Percentiles rank a stretch among this genome's conserved stretches.
These are phyloP conservation scores for Erigeron canadensis DNA, from an alignment of 129 eudicot genomes.

Conservation along the genomic window DNA sequence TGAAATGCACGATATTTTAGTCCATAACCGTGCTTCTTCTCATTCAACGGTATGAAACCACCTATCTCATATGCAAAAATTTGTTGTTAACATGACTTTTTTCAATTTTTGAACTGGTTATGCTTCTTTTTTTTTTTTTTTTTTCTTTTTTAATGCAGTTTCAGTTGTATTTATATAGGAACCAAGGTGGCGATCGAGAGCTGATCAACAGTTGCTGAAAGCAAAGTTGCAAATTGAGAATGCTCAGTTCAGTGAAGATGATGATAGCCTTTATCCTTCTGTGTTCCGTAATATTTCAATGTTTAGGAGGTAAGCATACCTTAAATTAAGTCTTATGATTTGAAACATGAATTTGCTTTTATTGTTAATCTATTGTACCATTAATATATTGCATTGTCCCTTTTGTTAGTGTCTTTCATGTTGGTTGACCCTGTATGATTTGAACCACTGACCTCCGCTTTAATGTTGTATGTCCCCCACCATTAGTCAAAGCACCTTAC, in stretches of 20 bases:
- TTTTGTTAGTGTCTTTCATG: neutral
- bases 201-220: constrained; percentile 35
- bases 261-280: constrained; percentile 38
- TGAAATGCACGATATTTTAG: constrained; percentile 47
- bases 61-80: neutral
- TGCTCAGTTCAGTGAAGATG: constrained; percentile 32
- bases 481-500: neutral
- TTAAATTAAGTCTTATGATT: neutral
- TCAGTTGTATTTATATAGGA: constrained; percentile 25
- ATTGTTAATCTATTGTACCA: neutral
- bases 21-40: constrained; percentile 33
- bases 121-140: neutral
- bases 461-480: no score
- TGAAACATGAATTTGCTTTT: neutral
- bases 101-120: constrained; percentile 6
- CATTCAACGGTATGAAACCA: constrained; percentile 34
- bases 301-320: constrained; percentile 44
- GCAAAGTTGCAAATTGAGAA: constrained; percentile 42
- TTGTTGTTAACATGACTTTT: neutral
- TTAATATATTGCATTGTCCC: neutral
- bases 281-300: constrained; percentile 46
- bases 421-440: neutral
- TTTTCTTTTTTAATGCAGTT: neutral
- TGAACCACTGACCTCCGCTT: no score
- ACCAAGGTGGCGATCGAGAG: constrained; percentile 41